Conservation (phyloP, 139 green algal species). For the Chlamydomonas schloesseri region DNA sequence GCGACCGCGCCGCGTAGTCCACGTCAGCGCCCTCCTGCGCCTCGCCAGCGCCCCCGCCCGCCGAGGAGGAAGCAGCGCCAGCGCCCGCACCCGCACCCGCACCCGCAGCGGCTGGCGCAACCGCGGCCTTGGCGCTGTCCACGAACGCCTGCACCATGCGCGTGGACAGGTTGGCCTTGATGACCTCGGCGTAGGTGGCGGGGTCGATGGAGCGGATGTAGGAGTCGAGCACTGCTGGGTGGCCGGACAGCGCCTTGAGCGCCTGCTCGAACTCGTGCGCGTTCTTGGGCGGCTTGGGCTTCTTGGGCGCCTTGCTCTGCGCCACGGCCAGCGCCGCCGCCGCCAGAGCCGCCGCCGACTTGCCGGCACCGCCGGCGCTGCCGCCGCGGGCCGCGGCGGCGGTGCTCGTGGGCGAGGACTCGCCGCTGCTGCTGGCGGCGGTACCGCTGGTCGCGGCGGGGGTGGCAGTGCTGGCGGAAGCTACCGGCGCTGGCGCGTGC, state of each 20-base stretch:
- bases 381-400: neutral
- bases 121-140: neutral
- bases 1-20: neutral
- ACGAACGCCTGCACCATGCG: conserved; percentile 6
- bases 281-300: conserved; percentile 31
- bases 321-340: conserved; percentile 15
- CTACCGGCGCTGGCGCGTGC: neutral
- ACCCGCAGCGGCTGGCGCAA: no score
- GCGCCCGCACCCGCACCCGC: no score
- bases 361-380: neutral
- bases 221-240: conserved; percentile 14
- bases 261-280: conserved; percentile 41
- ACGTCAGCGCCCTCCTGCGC: neutral
- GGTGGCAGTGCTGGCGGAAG: neutral
- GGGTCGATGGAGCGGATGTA: conserved; percentile 26
- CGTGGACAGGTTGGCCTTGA: conserved; percentile 27
- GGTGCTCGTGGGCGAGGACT: neutral
- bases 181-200: neutral
- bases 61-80: no score
- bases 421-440: neutral
- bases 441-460: neutral
- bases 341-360: conserved; percentile 11
- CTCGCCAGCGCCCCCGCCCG: neutral
- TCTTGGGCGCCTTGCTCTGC: neutral
- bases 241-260: conserved; percentile 21